phyloP scores from a whole-genome alignment of 345 rosid species.

The Eucalyptus polybractea region DNA sequence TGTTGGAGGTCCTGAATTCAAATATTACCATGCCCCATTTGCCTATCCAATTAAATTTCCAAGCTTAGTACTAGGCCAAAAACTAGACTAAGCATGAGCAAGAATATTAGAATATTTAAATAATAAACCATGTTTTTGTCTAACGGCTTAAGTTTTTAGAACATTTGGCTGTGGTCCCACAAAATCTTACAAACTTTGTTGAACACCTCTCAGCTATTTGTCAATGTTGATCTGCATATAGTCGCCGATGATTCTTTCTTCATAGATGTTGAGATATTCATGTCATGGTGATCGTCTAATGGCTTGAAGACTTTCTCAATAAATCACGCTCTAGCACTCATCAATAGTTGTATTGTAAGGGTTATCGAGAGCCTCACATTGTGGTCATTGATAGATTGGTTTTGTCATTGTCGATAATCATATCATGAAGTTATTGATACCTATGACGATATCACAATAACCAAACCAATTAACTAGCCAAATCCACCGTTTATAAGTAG shows the following conservation, averaged over 20 bases:
- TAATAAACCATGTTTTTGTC: accelerated
- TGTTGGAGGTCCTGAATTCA: too few relatives aligned
- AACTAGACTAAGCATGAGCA: too few relatives aligned
- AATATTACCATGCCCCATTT: too few relatives aligned
- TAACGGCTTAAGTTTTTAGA: too few relatives aligned
- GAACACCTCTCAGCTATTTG: neutral
- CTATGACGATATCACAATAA: neutral
- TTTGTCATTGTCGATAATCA: neutral
- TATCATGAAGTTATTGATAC: neutral
- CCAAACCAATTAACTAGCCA: neutral
- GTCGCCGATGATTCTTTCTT: neutral
- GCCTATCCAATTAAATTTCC: too few relatives aligned
- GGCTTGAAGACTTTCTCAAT: neutral
- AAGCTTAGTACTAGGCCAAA: accelerated
- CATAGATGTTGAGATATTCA: neutral
- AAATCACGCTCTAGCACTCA: accelerated
- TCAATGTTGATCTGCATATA: neutral
- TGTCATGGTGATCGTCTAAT: neutral
- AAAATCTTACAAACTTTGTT: neutral
- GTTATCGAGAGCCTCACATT: neutral
- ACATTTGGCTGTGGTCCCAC: accelerated
- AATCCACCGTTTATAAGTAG: neutral
- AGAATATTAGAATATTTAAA: too few relatives aligned
- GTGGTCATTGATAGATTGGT: neutral
- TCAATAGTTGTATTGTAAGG: neutral